These are phyloP conservation scores for Vigna hirtella DNA, from an alignment of 306 rosid genomes.

Conservation along the genomic window DNA sequence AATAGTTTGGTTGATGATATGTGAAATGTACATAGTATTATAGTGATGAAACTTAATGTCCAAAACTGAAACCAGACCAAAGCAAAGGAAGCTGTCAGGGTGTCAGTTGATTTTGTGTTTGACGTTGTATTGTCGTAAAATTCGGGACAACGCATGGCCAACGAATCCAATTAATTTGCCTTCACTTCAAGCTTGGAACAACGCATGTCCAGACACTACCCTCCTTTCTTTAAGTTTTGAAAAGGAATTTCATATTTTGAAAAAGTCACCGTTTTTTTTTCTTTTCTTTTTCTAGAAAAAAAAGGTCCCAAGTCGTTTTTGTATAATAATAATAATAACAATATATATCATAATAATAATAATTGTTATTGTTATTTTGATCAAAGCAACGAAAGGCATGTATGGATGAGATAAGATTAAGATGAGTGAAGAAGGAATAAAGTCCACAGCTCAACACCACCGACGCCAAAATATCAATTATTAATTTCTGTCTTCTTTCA, in stretches of 20 bases:
- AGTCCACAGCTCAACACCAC: slow-evolving; percentile 40
- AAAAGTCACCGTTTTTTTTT: neutral
- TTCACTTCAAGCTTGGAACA: slow-evolving; percentile 24
- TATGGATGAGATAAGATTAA: slow-evolving; percentile 21
- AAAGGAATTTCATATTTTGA: neutral
- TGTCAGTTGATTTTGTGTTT: neutral
- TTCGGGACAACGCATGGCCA: slow-evolving; percentile 21
- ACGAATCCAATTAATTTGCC: slow-evolving; percentile 30
- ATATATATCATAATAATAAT: too few relatives aligned
- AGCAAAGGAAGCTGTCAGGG: neutral
- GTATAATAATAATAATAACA: too few relatives aligned
- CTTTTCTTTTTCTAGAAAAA: neutral
- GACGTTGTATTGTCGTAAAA: neutral
- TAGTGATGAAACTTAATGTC: neutral
- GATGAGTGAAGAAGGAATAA: slow-evolving; percentile 7
- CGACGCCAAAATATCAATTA: slow-evolving; percentile 25
- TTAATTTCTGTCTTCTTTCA: slow-evolving; percentile 7
- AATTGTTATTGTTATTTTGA: too few relatives aligned
- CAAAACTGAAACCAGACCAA: neutral
- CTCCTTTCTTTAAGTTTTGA: neutral
- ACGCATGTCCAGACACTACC: neutral
- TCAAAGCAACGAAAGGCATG: too few relatives aligned
- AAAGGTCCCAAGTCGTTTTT: neutral
- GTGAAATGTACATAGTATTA: neutral
- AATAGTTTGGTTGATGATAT: neutral